These are phyloP conservation scores for Citrullus amarus DNA, from an alignment of 306 rosid species.

Conservation along the genomic window DNA sequence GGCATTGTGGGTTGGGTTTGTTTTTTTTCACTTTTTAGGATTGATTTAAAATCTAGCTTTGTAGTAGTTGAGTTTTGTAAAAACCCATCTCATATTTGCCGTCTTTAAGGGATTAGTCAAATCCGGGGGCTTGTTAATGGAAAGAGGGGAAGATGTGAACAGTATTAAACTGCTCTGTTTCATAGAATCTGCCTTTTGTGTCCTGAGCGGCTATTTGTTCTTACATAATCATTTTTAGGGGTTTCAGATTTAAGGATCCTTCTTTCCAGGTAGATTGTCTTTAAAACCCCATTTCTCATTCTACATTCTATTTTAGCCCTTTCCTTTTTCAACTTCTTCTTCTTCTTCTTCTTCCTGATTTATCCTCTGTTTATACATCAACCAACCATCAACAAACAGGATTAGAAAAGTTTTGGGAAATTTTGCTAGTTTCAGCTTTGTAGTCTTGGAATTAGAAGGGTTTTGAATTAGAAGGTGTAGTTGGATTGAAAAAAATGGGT, in stretches of 20 bases:
- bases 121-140: not conserved
- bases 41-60: not conserved
- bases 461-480: not conserved
- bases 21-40: not conserved
- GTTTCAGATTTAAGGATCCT: not conserved
- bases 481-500: constrained; percentile 24
- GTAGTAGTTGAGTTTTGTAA: not conserved
- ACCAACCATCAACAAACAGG: too few relatives aligned
- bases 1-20: not conserved
- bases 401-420: not conserved
- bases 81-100: not conserved
- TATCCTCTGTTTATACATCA: not conserved
- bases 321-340: not conserved
- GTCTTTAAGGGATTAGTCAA: not conserved
- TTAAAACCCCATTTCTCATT: not conserved
- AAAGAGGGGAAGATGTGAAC: not conserved
- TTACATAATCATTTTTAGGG: not conserved
- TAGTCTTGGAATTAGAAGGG: too few relatives aligned
- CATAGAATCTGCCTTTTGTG: constrained; percentile 1
- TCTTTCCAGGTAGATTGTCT: not conserved
- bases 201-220: not conserved
- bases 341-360: not conserved
- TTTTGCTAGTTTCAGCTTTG: not conserved
- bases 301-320: not conserved
- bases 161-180: not conserved